Evolutionary conservation across 108 stramenopile genomes (phyloP).

Genomic region (Discostella stelligeroides): DNA sequence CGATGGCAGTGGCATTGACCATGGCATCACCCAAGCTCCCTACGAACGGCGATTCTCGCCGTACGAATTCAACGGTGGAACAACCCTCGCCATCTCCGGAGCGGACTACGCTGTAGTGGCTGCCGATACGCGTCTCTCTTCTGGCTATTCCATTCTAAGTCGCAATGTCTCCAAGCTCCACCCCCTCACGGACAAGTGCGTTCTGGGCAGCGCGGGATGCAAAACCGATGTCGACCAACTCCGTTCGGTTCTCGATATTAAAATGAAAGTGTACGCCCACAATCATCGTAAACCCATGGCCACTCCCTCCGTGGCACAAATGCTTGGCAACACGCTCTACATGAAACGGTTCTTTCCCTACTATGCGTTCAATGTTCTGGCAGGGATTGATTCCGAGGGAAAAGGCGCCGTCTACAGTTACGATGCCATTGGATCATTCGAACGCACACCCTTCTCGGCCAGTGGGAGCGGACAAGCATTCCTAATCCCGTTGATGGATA

Average conservation of each 20-base stretch:
- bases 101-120: constrained; percentile 95
- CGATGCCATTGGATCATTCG: constrained; percentile 97
- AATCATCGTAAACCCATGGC: constrained; percentile 93
- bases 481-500: constrained; percentile 93
- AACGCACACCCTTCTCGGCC: constrained; percentile 87
- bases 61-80: constrained; percentile 94
- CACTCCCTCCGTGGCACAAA: constrained; percentile 93
- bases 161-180: constrained; percentile 88
- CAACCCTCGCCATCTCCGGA: constrained; percentile 89
- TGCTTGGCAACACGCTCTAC: constrained; percentile 95
- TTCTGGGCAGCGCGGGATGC: constrained; percentile 94
- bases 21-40: constrained; percentile 79
- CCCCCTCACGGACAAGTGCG: constrained; percentile 80
- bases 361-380: constrained; percentile 97
- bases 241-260: constrained; percentile 88
- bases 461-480: constrained; percentile 91
- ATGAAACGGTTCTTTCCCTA: constrained; percentile 99
- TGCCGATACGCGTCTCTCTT: constrained; percentile 91
- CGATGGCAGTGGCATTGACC: constrained; percentile 57
- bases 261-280: constrained; percentile 91
- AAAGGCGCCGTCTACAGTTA: constrained; percentile 96
- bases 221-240: constrained; percentile 96
- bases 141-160: constrained; percentile 93
- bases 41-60: constrained; percentile 88
- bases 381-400: constrained; percentile 96